Conservation (phyloP, 257 asterid species). For the Fraxinus pennsylvanica region DNA sequence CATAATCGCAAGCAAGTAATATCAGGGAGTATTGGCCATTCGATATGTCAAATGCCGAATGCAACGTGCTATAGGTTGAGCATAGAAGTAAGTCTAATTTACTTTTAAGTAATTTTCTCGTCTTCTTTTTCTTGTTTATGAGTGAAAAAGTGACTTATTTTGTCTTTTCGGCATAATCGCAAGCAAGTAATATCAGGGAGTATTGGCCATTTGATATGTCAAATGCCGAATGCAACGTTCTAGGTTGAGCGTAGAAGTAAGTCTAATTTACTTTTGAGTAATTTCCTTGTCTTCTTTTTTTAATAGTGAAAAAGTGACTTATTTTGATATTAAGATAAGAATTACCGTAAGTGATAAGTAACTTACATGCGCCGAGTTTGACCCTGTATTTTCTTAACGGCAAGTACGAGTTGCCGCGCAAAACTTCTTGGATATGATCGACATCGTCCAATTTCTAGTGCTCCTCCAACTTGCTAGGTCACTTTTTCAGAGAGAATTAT, state of each 20-base stretch:
- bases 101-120: background rate
- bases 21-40: background rate
- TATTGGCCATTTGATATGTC: background rate
- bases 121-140: background rate
- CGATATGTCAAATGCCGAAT: background rate
- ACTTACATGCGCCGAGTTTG: background rate
- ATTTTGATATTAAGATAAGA: background rate
- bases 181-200: background rate
- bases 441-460: background rate
- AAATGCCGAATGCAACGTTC: background rate
- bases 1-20: background rate
- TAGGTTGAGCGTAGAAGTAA: background rate
- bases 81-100: background rate
- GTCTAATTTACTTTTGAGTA: background rate
- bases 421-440: background rate
- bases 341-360: background rate
- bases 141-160: background rate
- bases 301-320: background rate
- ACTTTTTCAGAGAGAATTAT: background rate
- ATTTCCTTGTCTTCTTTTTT: background rate
- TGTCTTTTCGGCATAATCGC: background rate
- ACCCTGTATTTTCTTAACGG: background rate
- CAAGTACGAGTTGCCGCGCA: background rate
- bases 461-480: background rate
- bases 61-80: background rate